These are phyloP conservation scores for Quercus rubra DNA, from an alignment of 306 rosid genomes.

Conservation along the genomic window DNA sequence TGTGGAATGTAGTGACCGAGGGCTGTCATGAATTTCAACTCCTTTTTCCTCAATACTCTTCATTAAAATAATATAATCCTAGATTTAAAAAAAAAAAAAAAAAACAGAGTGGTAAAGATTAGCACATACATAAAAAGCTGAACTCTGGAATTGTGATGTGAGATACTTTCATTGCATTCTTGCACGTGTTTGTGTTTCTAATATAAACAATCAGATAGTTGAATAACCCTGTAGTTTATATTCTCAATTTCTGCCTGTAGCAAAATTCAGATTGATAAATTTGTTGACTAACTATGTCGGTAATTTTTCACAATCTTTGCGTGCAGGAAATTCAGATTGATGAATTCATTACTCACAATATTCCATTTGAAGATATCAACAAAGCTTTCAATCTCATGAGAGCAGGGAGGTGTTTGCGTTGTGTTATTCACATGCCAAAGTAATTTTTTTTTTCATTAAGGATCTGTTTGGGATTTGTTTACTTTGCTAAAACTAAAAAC, in stretches of 20 bases:
- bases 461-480: no score
- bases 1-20: no score
- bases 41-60: no score
- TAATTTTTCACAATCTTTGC: background rate
- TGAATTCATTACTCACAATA: conserved; percentile 74
- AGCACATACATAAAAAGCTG: no score
- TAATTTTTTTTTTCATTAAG: background rate
- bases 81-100: background rate
- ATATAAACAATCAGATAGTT: background rate
- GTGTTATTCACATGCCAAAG: conserved; percentile 77
- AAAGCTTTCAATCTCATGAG: conserved; percentile 80
- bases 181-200: background rate
- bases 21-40: no score
- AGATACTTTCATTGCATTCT: no score
- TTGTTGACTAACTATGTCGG: background rate
- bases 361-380: conserved; percentile 71
- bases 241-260: conserved; percentile 38
- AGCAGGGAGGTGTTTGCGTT: conserved; percentile 84
- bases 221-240: background rate
- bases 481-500: no score
- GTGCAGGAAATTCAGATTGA: conserved; percentile 86
- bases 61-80: background rate
- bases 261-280: conserved; percentile 77
- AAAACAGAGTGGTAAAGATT: no score
- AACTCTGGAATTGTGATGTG: no score